A percentile compares a stretch with the other conserved stretches of the same genome.
phyloP scores from a whole-genome alignment of 805 yeast species.

The Pichia cephalocereana region DNA sequence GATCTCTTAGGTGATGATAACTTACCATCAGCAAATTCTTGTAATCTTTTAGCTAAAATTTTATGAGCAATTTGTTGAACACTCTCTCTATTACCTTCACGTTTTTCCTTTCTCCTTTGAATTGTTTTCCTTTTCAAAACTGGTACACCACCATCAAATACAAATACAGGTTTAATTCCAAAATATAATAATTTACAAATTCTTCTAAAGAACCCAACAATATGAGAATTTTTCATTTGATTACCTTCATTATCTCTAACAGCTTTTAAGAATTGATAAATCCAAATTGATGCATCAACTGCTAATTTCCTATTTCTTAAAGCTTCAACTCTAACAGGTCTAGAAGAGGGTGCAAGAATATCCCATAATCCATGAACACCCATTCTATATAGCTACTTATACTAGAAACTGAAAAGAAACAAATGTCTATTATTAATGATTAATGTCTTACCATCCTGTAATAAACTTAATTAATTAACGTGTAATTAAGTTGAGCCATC shows the following conservation, averaged over 20 bases:
- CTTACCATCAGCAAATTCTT: slow-evolving; percentile 35
- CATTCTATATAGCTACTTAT: slow-evolving; percentile 30
- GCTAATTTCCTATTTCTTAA: slow-evolving; percentile 73
- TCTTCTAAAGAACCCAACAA: slow-evolving; percentile 91
- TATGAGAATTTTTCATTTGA: slow-evolving; percentile 68
- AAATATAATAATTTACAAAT: slow-evolving; percentile 82
- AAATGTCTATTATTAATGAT: too few relatives aligned
- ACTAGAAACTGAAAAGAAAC: too few relatives aligned
- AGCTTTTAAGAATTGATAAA: slow-evolving; percentile 92
- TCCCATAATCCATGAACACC: slow-evolving; percentile 97
- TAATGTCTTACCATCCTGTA: too few relatives aligned
- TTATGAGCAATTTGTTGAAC: slow-evolving; percentile 71
- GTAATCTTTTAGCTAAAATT: slow-evolving; percentile 71
- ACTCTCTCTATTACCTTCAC: slow-evolving; percentile 65
- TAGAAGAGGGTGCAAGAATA: slow-evolving; percentile 77
- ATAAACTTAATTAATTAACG: too few relatives aligned
- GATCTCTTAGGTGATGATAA: too few relatives aligned
- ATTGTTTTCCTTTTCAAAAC: slow-evolving; percentile 72
- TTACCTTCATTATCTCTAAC: slow-evolving; percentile 82
- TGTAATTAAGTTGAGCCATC: too few relatives aligned
- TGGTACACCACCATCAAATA: slow-evolving; percentile 95
- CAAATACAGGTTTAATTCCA: slow-evolving; percentile 84
- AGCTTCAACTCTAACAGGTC: slow-evolving; percentile 84
- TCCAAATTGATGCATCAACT: slow-evolving; percentile 98
- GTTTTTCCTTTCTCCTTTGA: slow-evolving; percentile 55